These are phyloP conservation scores for Gnaphalium uliginosum DNA, from an alignment of 129 eudicot species.

Conservation along the genomic window DNA sequence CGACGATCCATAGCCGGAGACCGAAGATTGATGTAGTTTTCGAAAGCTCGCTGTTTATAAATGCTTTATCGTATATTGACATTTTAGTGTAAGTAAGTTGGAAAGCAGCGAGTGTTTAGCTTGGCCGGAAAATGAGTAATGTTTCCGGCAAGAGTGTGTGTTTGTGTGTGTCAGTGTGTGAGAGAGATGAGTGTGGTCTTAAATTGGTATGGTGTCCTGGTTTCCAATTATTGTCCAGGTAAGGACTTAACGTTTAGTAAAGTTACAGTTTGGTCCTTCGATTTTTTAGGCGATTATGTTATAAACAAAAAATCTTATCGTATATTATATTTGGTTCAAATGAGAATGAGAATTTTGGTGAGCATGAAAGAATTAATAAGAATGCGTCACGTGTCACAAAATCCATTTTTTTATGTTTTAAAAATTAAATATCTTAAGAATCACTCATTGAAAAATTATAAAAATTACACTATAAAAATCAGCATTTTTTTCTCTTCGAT, in stretches of 20 bases:
- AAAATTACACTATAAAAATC: too few species aligned
- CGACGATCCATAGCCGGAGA: constrained; percentile 72
- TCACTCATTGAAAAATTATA: too few species aligned
- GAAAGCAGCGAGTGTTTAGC: neutral
- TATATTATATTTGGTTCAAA: too few species aligned
- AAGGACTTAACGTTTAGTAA: constrained; percentile 29
- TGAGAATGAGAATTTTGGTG: too few species aligned
- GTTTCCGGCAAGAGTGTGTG: neutral
- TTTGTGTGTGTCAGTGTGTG: neutral
- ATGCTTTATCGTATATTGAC: constrained; percentile 43
- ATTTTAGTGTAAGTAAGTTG: constrained; percentile 9
- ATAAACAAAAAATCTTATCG: too few species aligned
- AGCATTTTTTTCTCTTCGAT: too few species aligned
- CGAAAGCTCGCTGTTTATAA: constrained; percentile 68
- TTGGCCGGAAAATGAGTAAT: neutral
- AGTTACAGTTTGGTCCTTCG: constrained; percentile 20
- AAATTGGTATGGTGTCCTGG: constrained; percentile 28
- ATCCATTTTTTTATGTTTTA: too few species aligned
- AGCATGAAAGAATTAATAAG: too few species aligned
- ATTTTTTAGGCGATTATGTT: too few species aligned
- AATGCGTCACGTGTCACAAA: too few species aligned
- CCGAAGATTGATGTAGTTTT: constrained; percentile 87
- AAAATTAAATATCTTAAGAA: too few species aligned
- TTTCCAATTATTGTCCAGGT: constrained; percentile 32
- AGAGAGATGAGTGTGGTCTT: constrained; percentile 15